Conservation (phyloP, 116 monocot genomes). For the Cymodocea nodosa region DNA sequence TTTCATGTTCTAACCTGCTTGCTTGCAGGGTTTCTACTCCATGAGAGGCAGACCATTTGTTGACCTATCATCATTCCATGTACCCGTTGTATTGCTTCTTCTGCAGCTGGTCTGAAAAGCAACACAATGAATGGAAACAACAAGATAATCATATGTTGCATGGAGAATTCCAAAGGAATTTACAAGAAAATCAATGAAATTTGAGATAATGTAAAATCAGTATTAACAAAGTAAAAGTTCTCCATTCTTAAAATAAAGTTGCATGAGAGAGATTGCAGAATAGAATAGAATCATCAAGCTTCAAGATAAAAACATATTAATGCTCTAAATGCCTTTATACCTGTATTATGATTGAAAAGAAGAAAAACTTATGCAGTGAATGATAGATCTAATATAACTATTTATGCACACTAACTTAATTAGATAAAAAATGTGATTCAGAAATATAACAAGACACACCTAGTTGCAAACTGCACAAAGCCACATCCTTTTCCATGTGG, state of each 20-base stretch:
- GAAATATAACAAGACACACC: constrained; percentile 18
- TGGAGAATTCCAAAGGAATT: too few species aligned
- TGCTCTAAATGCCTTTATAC: neutral
- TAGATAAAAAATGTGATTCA: neutral
- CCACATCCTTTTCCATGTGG: constrained; percentile 88
- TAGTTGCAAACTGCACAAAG: constrained; percentile 75
- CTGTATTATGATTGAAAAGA: too few species aligned
- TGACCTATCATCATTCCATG: constrained; percentile 85
- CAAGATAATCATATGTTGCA: neutral
- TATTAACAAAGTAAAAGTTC: too few species aligned
- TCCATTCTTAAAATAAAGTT: too few species aligned
- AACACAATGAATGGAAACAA: neutral
- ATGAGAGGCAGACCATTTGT: constrained; percentile 83
- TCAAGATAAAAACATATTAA: neutral
- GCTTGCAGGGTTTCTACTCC: constrained; percentile 58
- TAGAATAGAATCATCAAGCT: neutral
- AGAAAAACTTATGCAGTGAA: too few species aligned
- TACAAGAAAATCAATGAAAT: too few species aligned
- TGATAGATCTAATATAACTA: neutral
- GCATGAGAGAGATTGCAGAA: neutral
- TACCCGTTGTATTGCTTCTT: constrained; percentile 75
- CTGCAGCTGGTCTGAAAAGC: constrained; percentile 56
- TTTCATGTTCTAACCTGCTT: constrained; percentile 7
- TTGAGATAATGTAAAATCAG: too few species aligned
- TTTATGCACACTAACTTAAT: neutral